Evolutionary conservation across 495 filamentous ascomycete species (phyloP), one percentile per base, ranked within the genome.

Genomic region (Penicillium steckii): DNA sequence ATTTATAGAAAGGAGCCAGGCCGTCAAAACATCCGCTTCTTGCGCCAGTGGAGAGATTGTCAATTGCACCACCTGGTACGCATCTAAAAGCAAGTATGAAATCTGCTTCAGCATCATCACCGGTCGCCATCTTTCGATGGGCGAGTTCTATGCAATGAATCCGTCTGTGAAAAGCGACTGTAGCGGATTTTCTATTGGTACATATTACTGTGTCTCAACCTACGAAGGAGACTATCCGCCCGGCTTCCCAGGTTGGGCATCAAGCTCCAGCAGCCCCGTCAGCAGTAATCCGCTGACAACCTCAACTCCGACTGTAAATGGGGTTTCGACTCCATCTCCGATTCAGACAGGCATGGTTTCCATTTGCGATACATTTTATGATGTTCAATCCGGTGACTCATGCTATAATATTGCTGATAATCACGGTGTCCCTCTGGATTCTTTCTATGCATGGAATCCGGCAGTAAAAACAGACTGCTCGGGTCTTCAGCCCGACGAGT

Each of bases 371-470:
- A 46, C 23, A 9, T 46, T 46, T 30, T 29, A 29, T 13, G 18
- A 46, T 46, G 23, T 27, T 46, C 24, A 19, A 40, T n/a, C n/a
- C n/a, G 44, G 18, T 46, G 44, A 46, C 32, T 46, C 44, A 27
- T 46, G 23, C 17, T 23, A 29, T 15, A 24, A 49, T 27, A 41
- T 44, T 24, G 42, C 42, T 24, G 21, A 17, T n/a, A 44, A 18
- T 23, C 42, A 24, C 32, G 46, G n/a, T 30, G 25, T 49, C 33
- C 41, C 46, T 15, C 12, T 24, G 32, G 32, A 15, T 22, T 50
- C 48, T 21, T 50, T 50, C 48, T 50, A 50, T 25, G 38, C 35
- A 25, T 50, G 48, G 48, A 50, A 50, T 18, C 37, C 37, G 23
- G 48, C 48, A 10, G 46, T 48, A 7, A 38, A 48, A 21, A 37